Evolutionary conservation across 495 filamentous ascomycete genomes (phyloP), one percentile per base, ranked within the genome.

Genomic region (Aspergillus sclerotioniger): DNA sequence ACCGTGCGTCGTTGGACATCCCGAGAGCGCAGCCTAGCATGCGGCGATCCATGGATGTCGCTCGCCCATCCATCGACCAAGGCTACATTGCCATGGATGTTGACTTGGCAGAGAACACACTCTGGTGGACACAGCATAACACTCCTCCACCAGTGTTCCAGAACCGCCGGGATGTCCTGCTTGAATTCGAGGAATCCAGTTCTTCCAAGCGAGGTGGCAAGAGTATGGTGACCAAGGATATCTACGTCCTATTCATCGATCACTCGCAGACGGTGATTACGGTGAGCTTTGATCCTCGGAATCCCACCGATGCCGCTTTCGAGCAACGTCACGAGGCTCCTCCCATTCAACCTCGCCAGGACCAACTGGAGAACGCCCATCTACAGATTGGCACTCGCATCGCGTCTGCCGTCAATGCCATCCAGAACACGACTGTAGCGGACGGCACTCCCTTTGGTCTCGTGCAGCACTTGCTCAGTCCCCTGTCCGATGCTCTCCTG

Each of bases 251-350:
- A 2, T 98, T 88, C 76, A 87, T 90, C 57, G 94, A 98, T 72
- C 98, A 98, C 70, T 97, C 92, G 15, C 94, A 98, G 68, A 98
- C 92, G 0, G 76, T 96, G 58, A 83, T 98, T 64, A 90, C 86
- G 0, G 90, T 86, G 29, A 86, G 81, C 57, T 98, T 87, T 71
- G 90, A 96, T 70, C 75, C 85, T 3, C 79, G 85, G 45, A 86
- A 96, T 63, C 83, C 89, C 8, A 71, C 80, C 35, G 86, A 91
- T 62, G 87, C 86, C 9, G 72, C 77, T 3, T 69, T 97, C 8
- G 90, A 95, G 60, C 94, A 98, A 71, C 85, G 87, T 17, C 94
- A 98, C 62, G 90, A 98, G 63, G 73, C 82, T 1, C 92, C 94
- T 8, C 92, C 94, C 8, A 79, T 86, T n/a, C 77, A 81, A 7